Conservation (phyloP, 2,329 filamentous ascomycete genomes). For the Fusarium sambucinum region DNA sequence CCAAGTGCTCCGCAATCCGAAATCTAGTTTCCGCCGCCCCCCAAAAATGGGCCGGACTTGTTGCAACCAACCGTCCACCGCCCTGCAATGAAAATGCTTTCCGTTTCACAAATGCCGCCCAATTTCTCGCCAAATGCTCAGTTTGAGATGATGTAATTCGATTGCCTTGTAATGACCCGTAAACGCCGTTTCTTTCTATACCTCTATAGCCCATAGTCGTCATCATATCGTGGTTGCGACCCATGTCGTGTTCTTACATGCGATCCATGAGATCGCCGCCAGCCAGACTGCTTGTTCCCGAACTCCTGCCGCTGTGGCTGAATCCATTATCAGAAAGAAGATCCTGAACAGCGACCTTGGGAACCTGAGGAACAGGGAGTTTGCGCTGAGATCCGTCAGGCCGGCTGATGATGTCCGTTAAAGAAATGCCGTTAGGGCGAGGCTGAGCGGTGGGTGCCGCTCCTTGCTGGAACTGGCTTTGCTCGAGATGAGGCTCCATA, state of each 20-base stretch:
- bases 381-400: slow-evolving; percentile 90
- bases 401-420: slow-evolving; percentile 92
- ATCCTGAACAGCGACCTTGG: slow-evolving; percentile 89
- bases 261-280: slow-evolving; percentile 76
- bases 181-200: slow-evolving; percentile 57
- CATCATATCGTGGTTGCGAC: slow-evolving; percentile 53
- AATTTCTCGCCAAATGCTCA: slow-evolving; percentile 44
- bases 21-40: slow-evolving; percentile 46
- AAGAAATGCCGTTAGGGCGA: slow-evolving; percentile 76
- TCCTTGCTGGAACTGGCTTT: slow-evolving; percentile 55
- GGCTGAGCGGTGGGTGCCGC: slow-evolving; percentile 66
- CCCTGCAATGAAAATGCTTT: slow-evolving; percentile 39
- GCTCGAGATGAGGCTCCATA: slow-evolving; percentile 68
- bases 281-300: slow-evolving; percentile 80
- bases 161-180: slow-evolving; percentile 47
- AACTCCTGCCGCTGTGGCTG: slow-evolving; percentile 80
- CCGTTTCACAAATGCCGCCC: slow-evolving; percentile 46
- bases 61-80: slow-evolving; percentile 21
- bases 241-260: slow-evolving; percentile 53
- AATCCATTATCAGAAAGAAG: slow-evolving; percentile 77
- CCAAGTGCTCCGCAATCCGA: slow-evolving; percentile 50
- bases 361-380: slow-evolving; percentile 89
- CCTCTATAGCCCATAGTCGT: slow-evolving; percentile 55
- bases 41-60: slow-evolving; percentile 25
- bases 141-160: slow-evolving; percentile 44